Evolutionary conservation across 371 early-diverging fungal genomes (phyloP).

Genomic region (Circinella minor): DNA sequence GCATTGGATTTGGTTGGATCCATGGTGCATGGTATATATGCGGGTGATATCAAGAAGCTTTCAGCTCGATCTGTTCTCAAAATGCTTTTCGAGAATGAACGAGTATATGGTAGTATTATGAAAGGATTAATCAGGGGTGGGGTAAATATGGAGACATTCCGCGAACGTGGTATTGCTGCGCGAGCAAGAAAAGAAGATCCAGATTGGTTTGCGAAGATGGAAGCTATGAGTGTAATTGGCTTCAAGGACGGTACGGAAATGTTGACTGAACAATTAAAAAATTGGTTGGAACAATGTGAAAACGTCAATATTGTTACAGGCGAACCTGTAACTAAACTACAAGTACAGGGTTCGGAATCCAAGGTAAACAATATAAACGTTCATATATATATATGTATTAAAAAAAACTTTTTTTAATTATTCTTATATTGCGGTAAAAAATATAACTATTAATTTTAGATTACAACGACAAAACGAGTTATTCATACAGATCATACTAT

Average conservation of each 20-base stretch:
- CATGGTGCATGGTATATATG: constrained; percentile 92
- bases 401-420: too few relatives aligned
- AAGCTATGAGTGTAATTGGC: constrained; percentile 75
- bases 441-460: constrained; percentile 18
- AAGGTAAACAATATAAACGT: constrained; percentile 28
- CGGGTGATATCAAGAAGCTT: constrained; percentile 80
- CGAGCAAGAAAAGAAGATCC: constrained; percentile 45
- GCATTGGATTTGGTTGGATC: constrained; percentile 74
- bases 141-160: constrained; percentile 31
- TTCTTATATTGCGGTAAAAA: too few relatives aligned
- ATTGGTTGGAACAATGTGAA: constrained; percentile 44
- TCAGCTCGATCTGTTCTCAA: constrained; percentile 78
- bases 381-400: too few relatives aligned
- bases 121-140: constrained; percentile 45
- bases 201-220: constrained; percentile 64
- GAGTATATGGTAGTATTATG: constrained; percentile 68
- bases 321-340: constrained; percentile 28
- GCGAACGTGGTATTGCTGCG: constrained; percentile 49
- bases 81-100: constrained; percentile 70
- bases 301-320: constrained; percentile 61
- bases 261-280: constrained; percentile 61
- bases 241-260: constrained; percentile 83
- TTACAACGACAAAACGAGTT: constrained; percentile 30
- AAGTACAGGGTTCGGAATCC: constrained; percentile 1
- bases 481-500: constrained; percentile 64